phyloP scores from a whole-genome alignment of 2,329 filamentous ascomycete genomes.

The Thelonectria olida region DNA sequence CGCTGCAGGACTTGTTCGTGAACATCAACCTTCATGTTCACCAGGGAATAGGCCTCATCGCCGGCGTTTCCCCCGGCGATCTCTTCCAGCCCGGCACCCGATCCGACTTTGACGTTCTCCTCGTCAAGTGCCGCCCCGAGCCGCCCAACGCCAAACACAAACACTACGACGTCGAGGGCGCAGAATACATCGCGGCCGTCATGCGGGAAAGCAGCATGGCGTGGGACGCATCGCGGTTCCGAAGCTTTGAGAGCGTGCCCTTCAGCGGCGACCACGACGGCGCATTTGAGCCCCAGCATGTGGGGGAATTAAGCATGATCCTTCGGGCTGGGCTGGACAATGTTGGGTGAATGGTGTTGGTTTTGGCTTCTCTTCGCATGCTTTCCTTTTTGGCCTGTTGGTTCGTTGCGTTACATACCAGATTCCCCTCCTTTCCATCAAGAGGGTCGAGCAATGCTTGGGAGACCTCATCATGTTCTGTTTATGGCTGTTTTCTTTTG shows the following conservation, averaged over 20 bases:
- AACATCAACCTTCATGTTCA: conserved; percentile 36
- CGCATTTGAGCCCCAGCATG: conserved; percentile 31
- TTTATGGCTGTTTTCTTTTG: not conserved
- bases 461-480: not conserved
- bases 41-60: conserved; percentile 31
- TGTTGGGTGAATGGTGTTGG: conserved; percentile 10
- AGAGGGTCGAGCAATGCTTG: conserved; percentile 1
- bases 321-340: conserved; percentile 27
- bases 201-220: conserved; percentile 34
- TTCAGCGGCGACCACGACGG: conserved; percentile 37
- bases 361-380: not conserved
- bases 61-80: conserved; percentile 29
- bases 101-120: conserved; percentile 32
- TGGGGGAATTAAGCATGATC: conserved; percentile 34
- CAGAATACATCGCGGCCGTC: conserved; percentile 21
- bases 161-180: conserved; percentile 6
- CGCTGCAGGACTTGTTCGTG: conserved; percentile 22
- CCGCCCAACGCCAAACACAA: not conserved
- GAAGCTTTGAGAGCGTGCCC: conserved; percentile 30
- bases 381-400: not conserved
- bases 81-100: conserved; percentile 22
- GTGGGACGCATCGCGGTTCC: conserved; percentile 31
- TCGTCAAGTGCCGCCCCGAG: conserved; percentile 32
- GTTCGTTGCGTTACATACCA: not conserved
- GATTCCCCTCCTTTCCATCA: not conserved